Evolutionary conservation across 345 rosid species (phyloP).

Genomic region (Eucalyptus brandiana): DNA sequence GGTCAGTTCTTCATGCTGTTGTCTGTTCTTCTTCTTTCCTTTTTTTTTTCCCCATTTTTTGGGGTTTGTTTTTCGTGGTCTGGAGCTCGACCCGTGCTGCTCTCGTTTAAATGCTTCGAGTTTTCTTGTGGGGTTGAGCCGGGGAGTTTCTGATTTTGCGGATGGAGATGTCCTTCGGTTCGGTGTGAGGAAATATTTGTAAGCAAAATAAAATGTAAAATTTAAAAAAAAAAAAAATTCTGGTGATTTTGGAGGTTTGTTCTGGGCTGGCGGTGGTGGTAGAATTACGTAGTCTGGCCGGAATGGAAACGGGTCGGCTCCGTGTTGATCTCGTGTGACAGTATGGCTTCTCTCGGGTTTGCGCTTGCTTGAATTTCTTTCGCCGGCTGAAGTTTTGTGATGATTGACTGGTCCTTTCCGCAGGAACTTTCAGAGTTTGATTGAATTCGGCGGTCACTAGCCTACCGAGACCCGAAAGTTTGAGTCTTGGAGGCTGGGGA

Average conservation of each 20-base stretch:
- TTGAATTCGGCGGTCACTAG: background rate
- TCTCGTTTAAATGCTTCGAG: background rate
- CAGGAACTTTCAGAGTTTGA: background rate
- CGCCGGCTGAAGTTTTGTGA: background rate
- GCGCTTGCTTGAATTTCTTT: background rate
- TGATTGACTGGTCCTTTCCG: background rate
- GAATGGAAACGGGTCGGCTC: background rate
- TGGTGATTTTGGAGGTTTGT: background rate
- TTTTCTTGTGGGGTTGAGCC: background rate
- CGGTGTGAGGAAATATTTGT: background rate
- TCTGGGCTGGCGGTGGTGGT: background rate
- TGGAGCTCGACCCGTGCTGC: background rate
- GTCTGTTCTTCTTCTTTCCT: background rate
- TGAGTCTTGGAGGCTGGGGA: background rate
- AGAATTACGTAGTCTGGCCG: background rate
- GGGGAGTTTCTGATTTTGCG: background rate
- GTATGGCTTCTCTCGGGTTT: background rate
- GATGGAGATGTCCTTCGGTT: background rate
- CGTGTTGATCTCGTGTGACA: background rate
- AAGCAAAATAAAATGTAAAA: background rate
- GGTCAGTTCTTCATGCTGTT: background rate
- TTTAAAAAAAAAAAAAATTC: background rate
- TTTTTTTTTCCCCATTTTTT: background rate
- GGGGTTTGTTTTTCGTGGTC: background rate
- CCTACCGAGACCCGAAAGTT: background rate